Conservation (phyloP, 2,329 filamentous ascomycete species). For the Mollisiaceae sp. region DNA sequence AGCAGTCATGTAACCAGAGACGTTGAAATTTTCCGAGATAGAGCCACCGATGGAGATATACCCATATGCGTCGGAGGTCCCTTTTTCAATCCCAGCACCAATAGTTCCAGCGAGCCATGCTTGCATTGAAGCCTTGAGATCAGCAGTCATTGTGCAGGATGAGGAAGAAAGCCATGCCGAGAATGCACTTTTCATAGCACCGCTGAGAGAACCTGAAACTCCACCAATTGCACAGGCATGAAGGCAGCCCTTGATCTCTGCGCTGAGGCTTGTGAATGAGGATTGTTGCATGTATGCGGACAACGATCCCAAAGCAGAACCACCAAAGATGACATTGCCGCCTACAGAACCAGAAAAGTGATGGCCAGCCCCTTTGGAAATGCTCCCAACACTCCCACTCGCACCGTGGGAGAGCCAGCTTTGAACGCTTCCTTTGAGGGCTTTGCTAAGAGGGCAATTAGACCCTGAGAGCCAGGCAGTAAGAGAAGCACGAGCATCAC, state of each 20-base stretch:
- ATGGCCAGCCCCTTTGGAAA: background rate
- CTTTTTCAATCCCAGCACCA: background rate
- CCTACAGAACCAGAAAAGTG: background rate
- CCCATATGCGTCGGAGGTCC: conserved; percentile 9
- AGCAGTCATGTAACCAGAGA: conserved; percentile 3
- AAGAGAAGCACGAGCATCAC: background rate
- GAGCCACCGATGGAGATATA: conserved; percentile 5
- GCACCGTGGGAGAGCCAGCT: background rate
- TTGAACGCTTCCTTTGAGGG: background rate
- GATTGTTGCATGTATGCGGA: background rate
- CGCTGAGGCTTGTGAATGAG: background rate
- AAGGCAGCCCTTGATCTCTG: conserved; percentile 1
- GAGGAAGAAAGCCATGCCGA: conserved; percentile 12
- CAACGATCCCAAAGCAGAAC: background rate
- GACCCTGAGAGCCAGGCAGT: background rate
- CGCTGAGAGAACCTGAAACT: conserved; percentile 9
- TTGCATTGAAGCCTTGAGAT: conserved; percentile 9
- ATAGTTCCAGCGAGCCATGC: conserved; percentile 3
- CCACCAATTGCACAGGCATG: conserved; percentile 4
- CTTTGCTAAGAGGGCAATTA: background rate
- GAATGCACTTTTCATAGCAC: conserved; percentile 6
- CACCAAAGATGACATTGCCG: background rate
- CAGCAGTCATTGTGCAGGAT: conserved; percentile 1
- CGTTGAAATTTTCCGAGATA: conserved; percentile 9
- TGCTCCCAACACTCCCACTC: background rate